Evolutionary conservation across 2,329 filamentous ascomycete species (phyloP).

Genomic region (Amauroascus verrucosus): DNA sequence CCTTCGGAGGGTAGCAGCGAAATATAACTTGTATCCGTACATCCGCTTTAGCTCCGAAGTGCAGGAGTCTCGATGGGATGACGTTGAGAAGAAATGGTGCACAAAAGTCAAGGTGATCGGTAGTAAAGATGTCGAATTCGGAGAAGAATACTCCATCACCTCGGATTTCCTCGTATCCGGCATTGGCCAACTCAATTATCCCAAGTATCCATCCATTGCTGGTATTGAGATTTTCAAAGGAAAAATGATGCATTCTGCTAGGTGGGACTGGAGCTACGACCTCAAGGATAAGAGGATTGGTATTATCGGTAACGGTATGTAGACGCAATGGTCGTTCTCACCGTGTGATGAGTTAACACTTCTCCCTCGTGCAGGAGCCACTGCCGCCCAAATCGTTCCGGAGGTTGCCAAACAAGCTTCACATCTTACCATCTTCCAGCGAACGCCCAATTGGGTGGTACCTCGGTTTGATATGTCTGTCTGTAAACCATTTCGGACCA

Average conservation of each 20-base stretch:
- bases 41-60: conserved; percentile 50
- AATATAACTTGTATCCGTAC: conserved; percentile 46
- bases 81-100: conserved; percentile 42
- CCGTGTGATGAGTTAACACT: neutral
- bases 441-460: conserved; percentile 51
- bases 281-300: conserved; percentile 47
- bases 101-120: conserved; percentile 41
- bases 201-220: conserved; percentile 41
- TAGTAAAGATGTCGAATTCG: conserved; percentile 48
- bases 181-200: conserved; percentile 50
- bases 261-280: conserved; percentile 52
- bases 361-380: conserved; percentile 37
- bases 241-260: conserved; percentile 47
- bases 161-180: conserved; percentile 49
- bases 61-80: conserved; percentile 46
- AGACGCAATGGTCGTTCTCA: neutral
- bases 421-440: conserved; percentile 46
- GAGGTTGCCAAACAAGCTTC: conserved; percentile 44
- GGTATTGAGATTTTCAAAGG: conserved; percentile 42
- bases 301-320: conserved; percentile 48
- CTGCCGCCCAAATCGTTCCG: conserved; percentile 49
- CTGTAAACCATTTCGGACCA: conserved; percentile 31
- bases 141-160: conserved; percentile 42
- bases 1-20: conserved; percentile 43
- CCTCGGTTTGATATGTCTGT: conserved; percentile 44